Percentiles rank a stretch among this genome's conserved stretches.
phyloP scores from a whole-genome alignment of 2,329 filamentous ascomycete species.

The Calonectria crousiana region DNA sequence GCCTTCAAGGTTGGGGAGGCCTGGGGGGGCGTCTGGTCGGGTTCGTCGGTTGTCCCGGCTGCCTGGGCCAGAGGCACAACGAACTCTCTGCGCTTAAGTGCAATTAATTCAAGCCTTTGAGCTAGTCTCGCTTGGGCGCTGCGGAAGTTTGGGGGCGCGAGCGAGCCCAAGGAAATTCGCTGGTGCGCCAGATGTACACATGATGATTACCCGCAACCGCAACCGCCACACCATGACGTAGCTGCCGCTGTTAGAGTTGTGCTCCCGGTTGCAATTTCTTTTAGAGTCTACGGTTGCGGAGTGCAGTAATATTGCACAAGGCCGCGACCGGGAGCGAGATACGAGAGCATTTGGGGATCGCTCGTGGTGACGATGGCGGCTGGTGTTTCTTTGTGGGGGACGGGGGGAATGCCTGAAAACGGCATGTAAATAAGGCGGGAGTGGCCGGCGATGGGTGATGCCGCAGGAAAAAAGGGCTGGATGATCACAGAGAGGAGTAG shows the following conservation, averaged over 20 bases:
- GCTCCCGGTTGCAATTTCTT: not conserved
- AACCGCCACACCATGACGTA: not conserved
- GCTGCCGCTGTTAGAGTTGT: not conserved
- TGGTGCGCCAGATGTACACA: not conserved
- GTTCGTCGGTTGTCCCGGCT: not conserved
- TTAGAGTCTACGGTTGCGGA: constrained; percentile 3
- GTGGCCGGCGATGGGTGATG: not conserved
- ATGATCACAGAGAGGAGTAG: not conserved
- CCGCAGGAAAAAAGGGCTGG: not conserved
- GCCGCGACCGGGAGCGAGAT: not conserved
- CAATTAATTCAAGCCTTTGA: not conserved
- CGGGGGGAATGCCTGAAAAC: not conserved
- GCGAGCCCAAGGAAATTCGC: not conserved
- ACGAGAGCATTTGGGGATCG: not conserved
- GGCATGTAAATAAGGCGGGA: not conserved
- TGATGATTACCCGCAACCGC: not conserved
- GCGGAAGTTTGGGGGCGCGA: not conserved
- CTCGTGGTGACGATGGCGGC: not conserved
- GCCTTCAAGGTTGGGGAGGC: not conserved
- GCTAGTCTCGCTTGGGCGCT: not conserved
- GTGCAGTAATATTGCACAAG: not conserved
- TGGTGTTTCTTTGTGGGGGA: not conserved
- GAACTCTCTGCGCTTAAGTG: not conserved
- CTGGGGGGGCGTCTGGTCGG: not conserved
- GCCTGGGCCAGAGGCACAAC: not conserved